A percentile compares a stretch with the other conserved stretches of the same genome.
Conservation (phyloP, 768 basidiomycete genomes). For the Coprinopsis sp. region DNA sequence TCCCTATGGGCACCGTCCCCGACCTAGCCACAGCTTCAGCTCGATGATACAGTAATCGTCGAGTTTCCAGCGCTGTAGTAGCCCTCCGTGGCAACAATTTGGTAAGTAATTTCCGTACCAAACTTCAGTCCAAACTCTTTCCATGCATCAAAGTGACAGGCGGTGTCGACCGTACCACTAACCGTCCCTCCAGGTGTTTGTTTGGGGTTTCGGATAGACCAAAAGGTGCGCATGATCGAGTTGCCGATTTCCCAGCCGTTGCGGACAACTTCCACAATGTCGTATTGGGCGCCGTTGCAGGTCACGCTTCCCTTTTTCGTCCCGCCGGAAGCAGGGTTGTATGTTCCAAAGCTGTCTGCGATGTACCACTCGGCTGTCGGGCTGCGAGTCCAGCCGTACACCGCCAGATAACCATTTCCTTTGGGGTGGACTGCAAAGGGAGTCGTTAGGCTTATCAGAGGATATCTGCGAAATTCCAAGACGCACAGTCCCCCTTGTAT, state of each 20-base stretch:
- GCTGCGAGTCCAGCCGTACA: slow-evolving; percentile 43
- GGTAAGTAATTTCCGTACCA: slow-evolving; percentile 35
- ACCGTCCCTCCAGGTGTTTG: slow-evolving; percentile 17
- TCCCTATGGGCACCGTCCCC: too few relatives aligned
- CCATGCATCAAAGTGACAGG: slow-evolving; percentile 44
- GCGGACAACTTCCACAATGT: too few relatives aligned
- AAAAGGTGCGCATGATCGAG: too few relatives aligned
- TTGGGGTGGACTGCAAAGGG: slow-evolving; percentile 25
- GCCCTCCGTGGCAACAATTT: slow-evolving; percentile 45
- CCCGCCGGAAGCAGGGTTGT: slow-evolving; percentile 32
- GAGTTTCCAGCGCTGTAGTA: slow-evolving; percentile 36
- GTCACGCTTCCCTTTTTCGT: slow-evolving; percentile 11
- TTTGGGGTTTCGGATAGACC: too few relatives aligned
- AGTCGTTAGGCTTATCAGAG: too few relatives aligned
- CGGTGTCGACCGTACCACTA: slow-evolving; percentile 30
- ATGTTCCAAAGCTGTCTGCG: slow-evolving; percentile 35
- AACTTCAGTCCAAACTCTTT: slow-evolving; percentile 31
- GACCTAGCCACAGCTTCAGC: too few relatives aligned
- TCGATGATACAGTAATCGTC: slow-evolving; percentile 9
- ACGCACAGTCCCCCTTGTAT: too few relatives aligned
- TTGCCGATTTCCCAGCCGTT: too few relatives aligned
- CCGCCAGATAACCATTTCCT: slow-evolving; percentile 39
- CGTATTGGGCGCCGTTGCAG: background rate
- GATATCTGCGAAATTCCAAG: too few relatives aligned
- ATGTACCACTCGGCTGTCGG: slow-evolving; percentile 48